phyloP scores from a whole-genome alignment of 805 yeast genomes.

The Naumovozyma baii region DNA sequence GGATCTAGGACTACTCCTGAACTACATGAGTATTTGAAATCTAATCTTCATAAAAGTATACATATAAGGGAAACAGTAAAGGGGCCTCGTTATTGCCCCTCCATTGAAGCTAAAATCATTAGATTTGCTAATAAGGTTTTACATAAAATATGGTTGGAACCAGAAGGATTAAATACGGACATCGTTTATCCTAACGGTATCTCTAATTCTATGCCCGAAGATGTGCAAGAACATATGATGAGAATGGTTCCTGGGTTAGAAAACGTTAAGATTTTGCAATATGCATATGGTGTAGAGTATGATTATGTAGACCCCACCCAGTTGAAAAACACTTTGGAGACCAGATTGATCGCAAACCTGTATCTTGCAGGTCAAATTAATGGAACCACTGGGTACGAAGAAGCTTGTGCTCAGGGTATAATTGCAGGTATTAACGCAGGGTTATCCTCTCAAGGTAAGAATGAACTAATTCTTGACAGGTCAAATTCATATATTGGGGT shows the following conservation, averaged over 20 bases:
- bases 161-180: constrained; percentile 83
- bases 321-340: constrained; percentile 64
- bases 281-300: constrained; percentile 98
- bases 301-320: constrained; percentile 94
- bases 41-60: constrained; percentile 70
- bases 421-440: constrained; percentile 96
- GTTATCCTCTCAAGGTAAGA: constrained; percentile 32
- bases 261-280: constrained; percentile 78
- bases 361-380: constrained; percentile 94
- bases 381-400: constrained; percentile 98
- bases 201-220: constrained; percentile 92
- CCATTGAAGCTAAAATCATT: constrained; percentile 80
- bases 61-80: constrained; percentile 90
- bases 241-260: constrained; percentile 80
- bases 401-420: constrained; percentile 95
- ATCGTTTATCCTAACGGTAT: constrained; percentile 95
- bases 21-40: constrained; percentile 58
- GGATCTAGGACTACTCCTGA: constrained; percentile 69
- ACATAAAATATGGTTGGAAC: constrained; percentile 91
- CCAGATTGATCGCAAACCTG: constrained; percentile 67
- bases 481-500: constrained; percentile 90
- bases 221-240: constrained; percentile 69
- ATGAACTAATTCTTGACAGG: constrained; percentile 50
- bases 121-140: constrained; percentile 66
- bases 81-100: constrained; percentile 97